A percentile compares a stretch with the other conserved stretches of the same genome.
Evolutionary conservation across 345 rosid species (phyloP).

Genomic region (Sonneratia caseolaris): DNA sequence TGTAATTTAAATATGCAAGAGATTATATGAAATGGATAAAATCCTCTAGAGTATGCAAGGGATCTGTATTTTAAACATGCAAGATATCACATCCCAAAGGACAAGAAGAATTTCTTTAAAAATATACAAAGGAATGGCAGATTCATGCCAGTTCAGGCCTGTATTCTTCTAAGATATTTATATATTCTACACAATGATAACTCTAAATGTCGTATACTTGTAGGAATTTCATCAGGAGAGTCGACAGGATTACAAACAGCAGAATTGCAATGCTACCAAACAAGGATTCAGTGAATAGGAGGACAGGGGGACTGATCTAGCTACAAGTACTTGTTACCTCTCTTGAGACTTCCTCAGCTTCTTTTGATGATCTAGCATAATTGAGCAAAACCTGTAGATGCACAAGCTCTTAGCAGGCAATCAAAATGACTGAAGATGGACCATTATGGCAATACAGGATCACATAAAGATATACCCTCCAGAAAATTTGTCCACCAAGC

Average conservation of each 20-base stretch:
- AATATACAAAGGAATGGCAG: neutral
- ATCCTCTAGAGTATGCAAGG: neutral
- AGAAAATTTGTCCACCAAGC: no score
- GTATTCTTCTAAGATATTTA: neutral
- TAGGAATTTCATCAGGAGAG: neutral
- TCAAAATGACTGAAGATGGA: neutral
- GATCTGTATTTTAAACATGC: neutral
- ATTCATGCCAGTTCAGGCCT: neutral
- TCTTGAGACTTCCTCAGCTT: conserved; percentile 84
- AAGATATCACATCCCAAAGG: neutral
- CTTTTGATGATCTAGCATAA: conserved; percentile 86
- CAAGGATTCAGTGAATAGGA: neutral
- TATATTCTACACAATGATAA: neutral
- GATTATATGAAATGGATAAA: neutral
- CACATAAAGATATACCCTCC: neutral
- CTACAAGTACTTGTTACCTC: conserved; percentile 36
- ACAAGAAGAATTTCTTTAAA: neutral
- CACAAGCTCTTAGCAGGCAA: neutral
- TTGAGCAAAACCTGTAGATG: conserved; percentile 73
- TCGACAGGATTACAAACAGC: neutral
- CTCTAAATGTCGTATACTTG: neutral
- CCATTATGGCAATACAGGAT: neutral
- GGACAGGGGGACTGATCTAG: neutral
- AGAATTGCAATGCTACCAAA: neutral
- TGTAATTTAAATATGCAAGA: conserved; percentile 18